Base-by-base conservation (phyloP, 2,329 filamentous ascomycete genomes). In the Amylocarpus encephaloides region DNA sequence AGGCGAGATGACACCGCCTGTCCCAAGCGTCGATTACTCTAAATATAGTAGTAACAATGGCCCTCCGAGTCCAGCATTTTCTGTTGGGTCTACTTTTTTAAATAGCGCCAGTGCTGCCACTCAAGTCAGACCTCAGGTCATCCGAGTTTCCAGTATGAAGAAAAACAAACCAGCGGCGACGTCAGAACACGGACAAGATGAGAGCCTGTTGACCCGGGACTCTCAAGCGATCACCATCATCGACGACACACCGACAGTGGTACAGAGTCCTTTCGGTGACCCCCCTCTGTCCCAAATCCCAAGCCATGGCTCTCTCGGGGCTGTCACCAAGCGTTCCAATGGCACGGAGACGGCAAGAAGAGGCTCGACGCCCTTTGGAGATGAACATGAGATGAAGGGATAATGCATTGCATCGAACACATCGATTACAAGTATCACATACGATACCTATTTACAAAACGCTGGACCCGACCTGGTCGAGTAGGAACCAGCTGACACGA, bases 11-110 rank as follows among this genome's bases (percentile, higher is more conserved):
- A 70, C 85, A 15, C 88, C 88, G 2, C 87, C 88, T 0, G 83
- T 92, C 5, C 86, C 87, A 6, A 73, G 73, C 50, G 82, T 93
- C 60, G 83, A 90, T 61, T 80, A 77, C 56, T 76, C 77, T 54
- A 80, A 75, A 63, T 83, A 80, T 63, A 73, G 60, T 61, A 38
- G n/a, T 11, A 40, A 60, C 57, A 54, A 59, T 46, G 72, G 70
- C 51, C 80, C 74, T 18, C 75, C 73, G 58, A 83, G 79, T 60
- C 73, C 72, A 5, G 74, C 78, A 33, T 85, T 85, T 64, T 85
- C 80, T 61, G 79, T 86, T 49, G 82, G 82, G 15, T 82, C 82
- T 16, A 83, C 82, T 1, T 85, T 85, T 66, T 70, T 86, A 58
- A 85, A 82, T 70, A 83, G 76, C 54, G 79, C 79, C 56, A 81